Base-by-base conservation (phyloP, 805 yeast species). In the Pichia scutulata region DNA sequence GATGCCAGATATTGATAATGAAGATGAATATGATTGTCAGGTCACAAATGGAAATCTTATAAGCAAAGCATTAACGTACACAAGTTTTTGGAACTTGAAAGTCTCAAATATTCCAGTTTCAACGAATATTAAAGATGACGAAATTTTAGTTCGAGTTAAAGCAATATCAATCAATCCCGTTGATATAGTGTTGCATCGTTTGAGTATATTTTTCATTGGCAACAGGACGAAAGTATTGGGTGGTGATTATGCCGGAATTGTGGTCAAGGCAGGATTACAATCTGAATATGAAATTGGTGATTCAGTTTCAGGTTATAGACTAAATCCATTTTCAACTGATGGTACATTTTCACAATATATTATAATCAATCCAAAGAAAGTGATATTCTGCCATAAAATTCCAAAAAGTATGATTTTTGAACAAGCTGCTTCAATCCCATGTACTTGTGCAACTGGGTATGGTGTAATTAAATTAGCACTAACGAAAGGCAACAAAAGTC, bases 361-460 rank as follows among this genome's bases (percentile, higher is more conserved):
- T 18, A 41, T 76, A 25, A 22, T 50, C 16, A 70, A 77, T 46
- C 65, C 68, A 3, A 54, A 49, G 5, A 59, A 55, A 9, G 22
- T 16, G n/a, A 23, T 46, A 7, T 52, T 60, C 4, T 30, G 48
- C 1, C 64, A 73, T 0, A 69, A 68, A 44, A 73, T 74, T 44
- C 83, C 88, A 4, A 60, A 62, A 7, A 69, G 67, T 22, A 52
- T 84, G 43, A 55, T 76, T 2, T 62, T 69, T 49, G 75, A 68
- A 28, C 77, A 81, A 58, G 88, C 90, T 44, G 84, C 86, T 1
- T 75, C 86, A 0, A 75, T 77, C 66, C 84, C 87, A 0, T 65
- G 84, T 54, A 81, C 78, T 0, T 77, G 75, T 55, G 80, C 80
- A 16, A 82, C 93, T 3, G 90, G 92, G 1, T 71, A 59, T 55